phyloP scores from a whole-genome alignment of 768 basidiomycete genomes.

The Clathrus columnatus region DNA sequence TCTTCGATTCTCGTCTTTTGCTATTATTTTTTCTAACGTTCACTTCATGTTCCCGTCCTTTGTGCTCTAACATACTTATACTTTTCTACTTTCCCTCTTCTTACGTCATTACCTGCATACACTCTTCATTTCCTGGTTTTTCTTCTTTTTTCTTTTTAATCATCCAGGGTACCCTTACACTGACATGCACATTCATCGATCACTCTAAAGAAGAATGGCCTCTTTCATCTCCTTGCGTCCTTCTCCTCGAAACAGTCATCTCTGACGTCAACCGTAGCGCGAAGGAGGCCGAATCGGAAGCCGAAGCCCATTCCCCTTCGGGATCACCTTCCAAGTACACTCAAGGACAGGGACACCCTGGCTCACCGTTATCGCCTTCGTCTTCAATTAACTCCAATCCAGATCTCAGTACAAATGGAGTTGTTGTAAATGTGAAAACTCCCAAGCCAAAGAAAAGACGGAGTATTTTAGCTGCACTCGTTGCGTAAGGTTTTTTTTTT shows the following conservation, averaged over 20 bases:
- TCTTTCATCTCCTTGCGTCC: slow-evolving; percentile 31
- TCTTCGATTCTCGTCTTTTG: no score
- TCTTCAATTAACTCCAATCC: slow-evolving; percentile 7
- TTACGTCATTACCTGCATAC: not conserved
- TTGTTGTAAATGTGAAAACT: not conserved
- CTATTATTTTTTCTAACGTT: no score
- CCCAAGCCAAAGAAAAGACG: slow-evolving; percentile 59
- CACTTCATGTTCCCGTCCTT: no score
- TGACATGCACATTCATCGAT: slow-evolving; percentile 51
- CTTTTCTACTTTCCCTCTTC: not conserved
- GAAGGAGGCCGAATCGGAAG: slow-evolving; percentile 12
- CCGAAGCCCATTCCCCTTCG: slow-evolving; percentile 11
- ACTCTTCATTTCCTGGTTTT: not conserved
- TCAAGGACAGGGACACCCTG: slow-evolving; percentile 4
- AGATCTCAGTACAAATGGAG: slow-evolving; percentile 25
- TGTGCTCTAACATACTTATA: no score
- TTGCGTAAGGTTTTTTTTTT: slow-evolving; percentile 36
- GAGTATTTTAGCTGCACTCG: slow-evolving; percentile 61
- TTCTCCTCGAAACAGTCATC: slow-evolving; percentile 42
- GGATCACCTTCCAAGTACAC: slow-evolving; percentile 6
- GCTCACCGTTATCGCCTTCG: slow-evolving; percentile 8
- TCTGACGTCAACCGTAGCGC: slow-evolving; percentile 33
- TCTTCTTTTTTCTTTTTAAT: not conserved
- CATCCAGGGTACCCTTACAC: slow-evolving; percentile 26
- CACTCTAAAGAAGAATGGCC: slow-evolving; percentile 43